phyloP scores from a whole-genome alignment of 2,329 filamentous ascomycete genomes.

The Thermoascus crustaceus region DNA sequence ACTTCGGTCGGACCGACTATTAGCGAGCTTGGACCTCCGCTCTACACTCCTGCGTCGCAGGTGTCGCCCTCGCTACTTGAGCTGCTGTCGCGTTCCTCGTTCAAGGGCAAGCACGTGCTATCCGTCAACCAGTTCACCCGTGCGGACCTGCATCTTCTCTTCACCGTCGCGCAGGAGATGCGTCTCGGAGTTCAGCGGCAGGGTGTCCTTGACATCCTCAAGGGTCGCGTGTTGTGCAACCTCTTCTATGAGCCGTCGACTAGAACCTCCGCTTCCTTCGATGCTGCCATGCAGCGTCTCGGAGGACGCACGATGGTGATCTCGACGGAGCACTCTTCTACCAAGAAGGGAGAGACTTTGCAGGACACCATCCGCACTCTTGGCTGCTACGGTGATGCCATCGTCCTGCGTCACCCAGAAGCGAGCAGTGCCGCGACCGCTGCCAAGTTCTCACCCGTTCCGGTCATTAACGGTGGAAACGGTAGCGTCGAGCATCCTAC shows the following conservation, averaged over 20 bases:
- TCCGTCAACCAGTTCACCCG: constrained; percentile 87
- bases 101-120: constrained; percentile 83
- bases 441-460: constrained; percentile 78
- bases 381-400: constrained; percentile 86
- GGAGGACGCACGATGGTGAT: constrained; percentile 80
- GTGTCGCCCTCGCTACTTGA: constrained; percentile 54
- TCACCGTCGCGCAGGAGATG: constrained; percentile 97
- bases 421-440: constrained; percentile 73
- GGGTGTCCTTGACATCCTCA: constrained; percentile 78
- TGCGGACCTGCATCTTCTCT: constrained; percentile 81
- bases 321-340: constrained; percentile 75
- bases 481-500: constrained; percentile 94
- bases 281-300: constrained; percentile 96
- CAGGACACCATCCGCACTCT: constrained; percentile 91
- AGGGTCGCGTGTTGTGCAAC: constrained; percentile 76
- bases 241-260: constrained; percentile 99
- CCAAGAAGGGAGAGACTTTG: constrained; percentile 87
- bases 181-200: constrained; percentile 87
- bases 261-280: constrained; percentile 88
- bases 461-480: constrained; percentile 95
- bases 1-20: constrained; percentile 12
- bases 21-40: constrained; percentile 32
- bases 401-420: constrained; percentile 90
- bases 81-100: constrained; percentile 69
- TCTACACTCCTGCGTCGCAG: constrained; percentile 45